These are phyloP conservation scores for Liquidambar formosana DNA, from an alignment of 164 flowering plant species.

Conservation along the genomic window DNA sequence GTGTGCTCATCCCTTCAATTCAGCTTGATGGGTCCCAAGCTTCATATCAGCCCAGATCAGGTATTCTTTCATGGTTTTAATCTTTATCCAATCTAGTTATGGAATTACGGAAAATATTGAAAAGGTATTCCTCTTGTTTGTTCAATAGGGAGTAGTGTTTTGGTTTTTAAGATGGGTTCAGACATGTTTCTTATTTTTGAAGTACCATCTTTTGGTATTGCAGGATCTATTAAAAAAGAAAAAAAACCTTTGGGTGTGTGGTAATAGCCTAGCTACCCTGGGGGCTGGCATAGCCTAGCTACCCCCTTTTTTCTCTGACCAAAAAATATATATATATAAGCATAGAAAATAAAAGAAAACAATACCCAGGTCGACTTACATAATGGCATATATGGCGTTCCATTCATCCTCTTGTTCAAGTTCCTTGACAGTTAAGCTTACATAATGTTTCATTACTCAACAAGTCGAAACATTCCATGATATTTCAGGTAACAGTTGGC, in stretches of 20 bases:
- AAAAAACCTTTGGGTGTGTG: too few species aligned
- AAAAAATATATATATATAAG: too few species aligned
- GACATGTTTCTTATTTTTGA: too few species aligned
- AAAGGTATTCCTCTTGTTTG: not conserved
- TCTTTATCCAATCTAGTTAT: not conserved
- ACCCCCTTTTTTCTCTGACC: too few species aligned
- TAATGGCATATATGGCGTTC: too few species aligned
- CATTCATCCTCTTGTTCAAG: not conserved
- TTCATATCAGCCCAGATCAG: conserved; percentile 93
- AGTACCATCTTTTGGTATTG: too few species aligned
- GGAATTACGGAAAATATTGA: not conserved
- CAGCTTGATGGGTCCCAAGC: conserved; percentile 98
- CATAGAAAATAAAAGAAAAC: too few species aligned
- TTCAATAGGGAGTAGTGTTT: not conserved
- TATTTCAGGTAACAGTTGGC: conserved; percentile 84
- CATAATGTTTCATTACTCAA: not conserved
- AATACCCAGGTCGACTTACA: too few species aligned
- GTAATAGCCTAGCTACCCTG: too few species aligned
- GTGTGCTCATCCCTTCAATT: conserved; percentile 84
- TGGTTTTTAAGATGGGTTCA: too few species aligned
- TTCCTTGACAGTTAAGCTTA: not conserved
- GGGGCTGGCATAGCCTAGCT: too few species aligned
- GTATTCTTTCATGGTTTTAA: conserved; percentile 32
- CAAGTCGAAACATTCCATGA: conserved; percentile 1
- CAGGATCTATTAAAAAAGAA: too few species aligned